Percentiles rank a stretch among this genome's conserved stretches.
phyloP scores from a whole-genome alignment of 2,329 filamentous ascomycete species.

The Botrytis pseudocinerea region DNA sequence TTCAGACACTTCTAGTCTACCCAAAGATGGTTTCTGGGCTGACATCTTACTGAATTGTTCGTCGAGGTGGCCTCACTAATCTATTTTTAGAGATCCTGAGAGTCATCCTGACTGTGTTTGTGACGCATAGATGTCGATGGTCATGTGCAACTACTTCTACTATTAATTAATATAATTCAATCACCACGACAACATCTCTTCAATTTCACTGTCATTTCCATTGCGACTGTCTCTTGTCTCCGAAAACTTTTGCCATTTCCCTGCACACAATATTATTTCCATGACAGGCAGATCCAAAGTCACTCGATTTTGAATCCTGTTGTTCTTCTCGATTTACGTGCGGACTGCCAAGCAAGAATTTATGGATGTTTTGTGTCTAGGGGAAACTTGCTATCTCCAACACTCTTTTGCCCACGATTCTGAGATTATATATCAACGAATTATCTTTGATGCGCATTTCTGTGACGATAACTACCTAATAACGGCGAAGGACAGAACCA shows the following conservation, averaged over 20 bases:
- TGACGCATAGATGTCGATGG: background rate
- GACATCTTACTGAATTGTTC: background rate
- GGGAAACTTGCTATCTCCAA: background rate
- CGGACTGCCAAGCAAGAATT: background rate
- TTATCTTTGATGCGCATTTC: background rate
- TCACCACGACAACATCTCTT: background rate
- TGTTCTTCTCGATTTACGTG: background rate
- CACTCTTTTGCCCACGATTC: background rate
- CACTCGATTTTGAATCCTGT: background rate
- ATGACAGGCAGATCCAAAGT: too few species aligned
- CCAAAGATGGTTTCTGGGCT: conserved; percentile 22
- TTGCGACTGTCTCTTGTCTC: background rate
- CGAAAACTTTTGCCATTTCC: too few species aligned
- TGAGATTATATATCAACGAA: background rate
- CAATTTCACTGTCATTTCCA: background rate
- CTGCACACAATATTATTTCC: background rate
- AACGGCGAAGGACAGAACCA: background rate
- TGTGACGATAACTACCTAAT: background rate
- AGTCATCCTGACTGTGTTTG: background rate
- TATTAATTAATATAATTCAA: background rate
- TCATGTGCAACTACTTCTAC: background rate
- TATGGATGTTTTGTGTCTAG: background rate
- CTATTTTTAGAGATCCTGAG: background rate
- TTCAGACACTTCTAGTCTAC: conserved; percentile 28
- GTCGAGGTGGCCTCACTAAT: background rate